These are phyloP conservation scores for Talaromyces proteolyticus DNA, from an alignment of 495 filamentous ascomycete species.

Conservation along the genomic window DNA sequence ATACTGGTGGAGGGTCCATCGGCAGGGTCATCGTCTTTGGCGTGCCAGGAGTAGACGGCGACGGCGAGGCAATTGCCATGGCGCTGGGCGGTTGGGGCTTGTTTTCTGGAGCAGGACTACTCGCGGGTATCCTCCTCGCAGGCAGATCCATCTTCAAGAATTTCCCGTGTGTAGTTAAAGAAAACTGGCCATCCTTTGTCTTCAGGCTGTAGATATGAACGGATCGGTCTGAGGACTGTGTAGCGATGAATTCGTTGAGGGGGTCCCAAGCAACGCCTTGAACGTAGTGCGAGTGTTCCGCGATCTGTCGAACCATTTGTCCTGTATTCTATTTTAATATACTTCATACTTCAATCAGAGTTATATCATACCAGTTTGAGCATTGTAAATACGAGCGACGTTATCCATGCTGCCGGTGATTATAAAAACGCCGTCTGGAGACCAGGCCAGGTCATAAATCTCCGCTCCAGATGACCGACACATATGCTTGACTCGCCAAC, in stretches of 20 bases:
- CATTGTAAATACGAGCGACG: slow-evolving; percentile 93
- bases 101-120: slow-evolving; percentile 84
- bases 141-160: slow-evolving; percentile 87
- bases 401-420: slow-evolving; percentile 99
- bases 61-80: slow-evolving; percentile 69
- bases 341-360: neutral
- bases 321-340: slow-evolving; percentile 41
- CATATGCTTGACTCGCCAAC: slow-evolving; percentile 96
- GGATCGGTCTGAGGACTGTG: slow-evolving; percentile 95
- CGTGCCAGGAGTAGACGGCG: slow-evolving; percentile 89
- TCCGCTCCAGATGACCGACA: slow-evolving; percentile 86
- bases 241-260: slow-evolving; percentile 95
- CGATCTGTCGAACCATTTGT: slow-evolving; percentile 89
- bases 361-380: slow-evolving; percentile 64
- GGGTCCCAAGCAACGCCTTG: slow-evolving; percentile 99
- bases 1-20: slow-evolving; percentile 94
- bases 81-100: slow-evolving; percentile 53
- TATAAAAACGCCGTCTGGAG: slow-evolving; percentile 91
- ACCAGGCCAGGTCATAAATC: slow-evolving; percentile 98
- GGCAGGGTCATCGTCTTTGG: slow-evolving; percentile 83
- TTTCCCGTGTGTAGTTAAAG: slow-evolving; percentile 70
- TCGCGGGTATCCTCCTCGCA: slow-evolving; percentile 79
- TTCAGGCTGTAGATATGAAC: slow-evolving; percentile 95
- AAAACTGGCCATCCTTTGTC: slow-evolving; percentile 94
- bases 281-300: slow-evolving; percentile 98